A percentile compares a stretch with the other conserved stretches of the same genome.
These are phyloP conservation scores for Mycena albidolilacea DNA, from an alignment of 768 basidiomycete genomes.

Conservation along the genomic window DNA sequence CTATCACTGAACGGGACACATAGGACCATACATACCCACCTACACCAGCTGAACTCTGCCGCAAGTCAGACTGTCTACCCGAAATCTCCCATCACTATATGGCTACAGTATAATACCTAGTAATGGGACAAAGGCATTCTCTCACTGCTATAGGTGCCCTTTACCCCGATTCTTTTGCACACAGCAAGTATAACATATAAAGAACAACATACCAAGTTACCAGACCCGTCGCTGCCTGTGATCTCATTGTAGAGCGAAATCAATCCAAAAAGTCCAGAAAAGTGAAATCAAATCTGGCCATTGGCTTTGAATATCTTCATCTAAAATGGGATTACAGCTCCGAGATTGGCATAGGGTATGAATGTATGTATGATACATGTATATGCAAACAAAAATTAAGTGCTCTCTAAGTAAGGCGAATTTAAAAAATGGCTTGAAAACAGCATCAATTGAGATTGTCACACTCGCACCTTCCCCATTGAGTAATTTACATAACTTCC, in stretches of 20 bases:
- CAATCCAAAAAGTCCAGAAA: not conserved
- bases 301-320: not conserved
- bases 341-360: not conserved
- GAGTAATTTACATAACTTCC: no score
- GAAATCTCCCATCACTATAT: no score
- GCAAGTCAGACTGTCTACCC: no score
- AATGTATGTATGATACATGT: not conserved
- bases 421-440: not conserved
- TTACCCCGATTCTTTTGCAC: no score
- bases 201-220: not conserved
- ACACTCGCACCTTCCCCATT: no score
- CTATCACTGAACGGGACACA: no score
- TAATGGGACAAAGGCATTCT: no score
- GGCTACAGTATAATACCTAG: not conserved
- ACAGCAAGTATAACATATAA: no score
- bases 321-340: not conserved
- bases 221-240: not conserved
- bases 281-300: not conserved
- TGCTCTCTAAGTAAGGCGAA: not conserved
- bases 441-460: not conserved
- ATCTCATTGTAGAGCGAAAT: not conserved
- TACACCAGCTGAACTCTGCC: no score
- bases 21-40: no score
- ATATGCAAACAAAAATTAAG: not conserved
- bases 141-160: no score